Evolutionary conservation across 2,329 filamentous ascomycete species (phyloP), one percentile per base, ranked within the genome.

Genomic region (Xylariales sp.): DNA sequence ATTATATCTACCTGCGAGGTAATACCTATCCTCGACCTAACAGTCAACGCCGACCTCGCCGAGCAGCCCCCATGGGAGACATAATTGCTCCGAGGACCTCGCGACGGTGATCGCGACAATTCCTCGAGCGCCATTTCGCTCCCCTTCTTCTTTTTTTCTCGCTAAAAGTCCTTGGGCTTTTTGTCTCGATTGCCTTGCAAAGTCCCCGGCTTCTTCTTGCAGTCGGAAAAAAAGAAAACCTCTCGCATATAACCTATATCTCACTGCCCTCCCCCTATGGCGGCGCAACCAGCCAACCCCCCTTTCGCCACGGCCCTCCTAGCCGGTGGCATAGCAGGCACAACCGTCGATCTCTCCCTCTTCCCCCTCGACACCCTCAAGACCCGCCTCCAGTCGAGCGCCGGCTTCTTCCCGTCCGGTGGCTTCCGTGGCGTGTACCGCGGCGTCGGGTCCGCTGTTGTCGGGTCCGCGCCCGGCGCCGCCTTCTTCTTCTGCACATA

Each of bases 341-440:
- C 96, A 55, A 97, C 94, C 14, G 96, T 98, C 81, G 96, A 99
- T 87, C 90, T 97, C 76, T 94, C 94, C 64, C 93, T 99, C 78
- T 99, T 93, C 84, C 96, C 96, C 0, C 93, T 99, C 85, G 97
- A 99, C 87, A 99, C 96, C 0, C 90, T 99, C 78, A 99, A 99
- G 83, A 99, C 97, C 50, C 94, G 96, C 16, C 93, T 99, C 6
- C 96, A 99, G 83, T 93, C 94, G 71, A 87, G 87, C 55, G 79
- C 86, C 64, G 90, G 91, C 79, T 94, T 97, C 84, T 89, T 93
- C 77, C 86, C 91, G 64, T 90, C 91, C 2, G 95, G 96, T 78
- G 95, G 95, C 76, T 94, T 98, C 86, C 87, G 87, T 57, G 94
- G 95, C 69, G 93, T 98, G 75, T 99, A 99, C 84, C 91, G 93